phyloP scores from a whole-genome alignment of 2,329 filamentous ascomycete genomes.

The Hymenoscyphus infarciens region DNA sequence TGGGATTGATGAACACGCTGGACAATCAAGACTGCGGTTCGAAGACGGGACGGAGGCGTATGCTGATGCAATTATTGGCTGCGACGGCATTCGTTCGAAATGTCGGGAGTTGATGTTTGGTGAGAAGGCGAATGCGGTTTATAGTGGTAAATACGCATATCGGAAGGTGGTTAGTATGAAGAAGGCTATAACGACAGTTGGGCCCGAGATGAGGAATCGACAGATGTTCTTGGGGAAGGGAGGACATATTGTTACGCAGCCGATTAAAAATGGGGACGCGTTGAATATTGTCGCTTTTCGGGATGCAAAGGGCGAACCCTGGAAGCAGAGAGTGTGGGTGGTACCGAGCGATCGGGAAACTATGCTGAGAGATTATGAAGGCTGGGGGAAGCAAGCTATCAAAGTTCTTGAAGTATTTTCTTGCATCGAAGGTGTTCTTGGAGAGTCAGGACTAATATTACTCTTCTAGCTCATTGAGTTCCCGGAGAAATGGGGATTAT shows the following conservation, averaged over 20 bases:
- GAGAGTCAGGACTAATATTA: neutral
- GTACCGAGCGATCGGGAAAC: constrained; percentile 40
- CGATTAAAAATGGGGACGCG: constrained; percentile 48
- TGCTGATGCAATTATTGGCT: constrained; percentile 51
- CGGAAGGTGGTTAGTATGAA: constrained; percentile 57
- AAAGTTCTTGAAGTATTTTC: constrained; percentile 23
- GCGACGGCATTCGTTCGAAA: constrained; percentile 59
- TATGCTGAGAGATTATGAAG: constrained; percentile 39
- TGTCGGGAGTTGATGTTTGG: constrained; percentile 50
- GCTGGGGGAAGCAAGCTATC: constrained; percentile 39
- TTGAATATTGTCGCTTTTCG: constrained; percentile 54
- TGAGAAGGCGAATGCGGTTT: constrained; percentile 43
- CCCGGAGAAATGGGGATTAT: constrained; percentile 53
- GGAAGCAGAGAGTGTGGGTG: constrained; percentile 40
- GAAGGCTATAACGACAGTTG: constrained; percentile 44
- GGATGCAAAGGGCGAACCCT: constrained; percentile 39
- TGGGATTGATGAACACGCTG: constrained; percentile 20
- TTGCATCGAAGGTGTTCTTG: neutral
- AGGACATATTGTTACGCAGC: constrained; percentile 58
- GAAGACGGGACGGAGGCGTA: constrained; percentile 41
- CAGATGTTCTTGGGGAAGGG: constrained; percentile 54
- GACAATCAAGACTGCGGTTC: constrained; percentile 36
- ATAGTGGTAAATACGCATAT: constrained; percentile 57
- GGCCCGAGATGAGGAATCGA: constrained; percentile 44
- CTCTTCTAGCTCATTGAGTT: constrained; percentile 41